Conservation (phyloP, 352 stramenopile species). For the Phytophthora cryptogea region DNA sequence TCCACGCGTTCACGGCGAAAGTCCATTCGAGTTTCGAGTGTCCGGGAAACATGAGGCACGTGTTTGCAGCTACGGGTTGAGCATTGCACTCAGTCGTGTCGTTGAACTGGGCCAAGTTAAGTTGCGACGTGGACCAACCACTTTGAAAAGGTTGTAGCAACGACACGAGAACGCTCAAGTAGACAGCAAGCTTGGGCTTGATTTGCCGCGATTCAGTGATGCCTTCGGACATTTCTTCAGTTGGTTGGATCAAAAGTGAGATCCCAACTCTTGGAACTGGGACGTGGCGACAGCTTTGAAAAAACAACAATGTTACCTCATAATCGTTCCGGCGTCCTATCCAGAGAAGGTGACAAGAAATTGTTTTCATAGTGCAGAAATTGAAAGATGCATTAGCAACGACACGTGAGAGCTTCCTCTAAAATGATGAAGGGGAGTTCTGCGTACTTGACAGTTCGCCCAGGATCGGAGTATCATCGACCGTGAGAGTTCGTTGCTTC, state of each 20-base stretch:
- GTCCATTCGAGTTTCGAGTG: conserved; percentile 50
- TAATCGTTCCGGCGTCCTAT: too few relatives aligned
- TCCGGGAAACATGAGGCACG: conserved; percentile 64
- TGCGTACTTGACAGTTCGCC: not conserved
- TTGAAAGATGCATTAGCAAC: too few relatives aligned
- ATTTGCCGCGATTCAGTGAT: conserved; percentile 2
- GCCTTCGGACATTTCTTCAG: not conserved
- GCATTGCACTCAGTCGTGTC: conserved; percentile 43
- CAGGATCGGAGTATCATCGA: not conserved
- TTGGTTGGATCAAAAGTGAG: conserved; percentile 1
- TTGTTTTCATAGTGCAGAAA: too few relatives aligned
- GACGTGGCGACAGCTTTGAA: conserved; percentile 5
- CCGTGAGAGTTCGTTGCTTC: not conserved
- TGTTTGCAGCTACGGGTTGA: conserved; percentile 37
- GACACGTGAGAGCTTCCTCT: not conserved
- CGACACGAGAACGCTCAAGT: conserved; percentile 43
- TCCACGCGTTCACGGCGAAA: conserved; percentile 43
- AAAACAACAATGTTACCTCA: too few relatives aligned
- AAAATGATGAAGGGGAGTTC: not conserved
- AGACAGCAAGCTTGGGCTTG: conserved; percentile 39
- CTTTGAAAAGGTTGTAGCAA: conserved; percentile 54
- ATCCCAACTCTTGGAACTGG: not conserved
- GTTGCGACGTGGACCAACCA: conserved; percentile 59
- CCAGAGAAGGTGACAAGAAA: too few relatives aligned
- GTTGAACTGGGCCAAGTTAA: conserved; percentile 57